Evolutionary conservation across 305 asterid genomes (phyloP).

Genomic region (Fraxinus dipetala): DNA sequence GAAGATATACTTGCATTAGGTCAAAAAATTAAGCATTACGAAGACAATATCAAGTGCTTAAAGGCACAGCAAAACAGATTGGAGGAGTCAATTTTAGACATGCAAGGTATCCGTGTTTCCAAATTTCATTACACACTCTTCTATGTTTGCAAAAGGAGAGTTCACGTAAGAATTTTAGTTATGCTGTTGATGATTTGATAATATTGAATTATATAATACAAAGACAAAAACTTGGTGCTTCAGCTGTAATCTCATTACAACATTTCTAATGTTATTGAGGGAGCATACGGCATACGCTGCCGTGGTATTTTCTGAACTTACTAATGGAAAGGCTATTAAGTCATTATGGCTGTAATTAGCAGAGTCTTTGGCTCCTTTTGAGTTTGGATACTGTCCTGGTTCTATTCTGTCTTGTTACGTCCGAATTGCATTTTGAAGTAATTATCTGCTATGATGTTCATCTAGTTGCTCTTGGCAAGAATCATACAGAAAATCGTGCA

Average conservation of each 20-base stretch:
- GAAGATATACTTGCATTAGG: slow-evolving; percentile 57
- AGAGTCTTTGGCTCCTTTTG: not conserved
- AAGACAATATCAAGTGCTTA: slow-evolving; percentile 50
- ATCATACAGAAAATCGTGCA: slow-evolving; percentile 30
- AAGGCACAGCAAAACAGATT: slow-evolving; percentile 37
- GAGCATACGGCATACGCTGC: not conserved
- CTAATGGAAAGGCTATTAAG: not conserved
- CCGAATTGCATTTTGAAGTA: not conserved
- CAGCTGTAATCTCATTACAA: not conserved
- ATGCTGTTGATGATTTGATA: not conserved
- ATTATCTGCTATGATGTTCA: slow-evolving; percentile 10
- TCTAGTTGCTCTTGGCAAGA: slow-evolving; percentile 56
- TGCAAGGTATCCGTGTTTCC: slow-evolving; percentile 41
- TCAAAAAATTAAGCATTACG: slow-evolving; percentile 56
- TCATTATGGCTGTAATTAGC: not conserved
- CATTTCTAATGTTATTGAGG: not conserved
- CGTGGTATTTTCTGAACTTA: slow-evolving; percentile 14
- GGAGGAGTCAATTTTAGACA: slow-evolving; percentile 57
- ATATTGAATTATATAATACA: not conserved
- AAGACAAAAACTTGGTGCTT: not conserved
- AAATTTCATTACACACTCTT: not conserved
- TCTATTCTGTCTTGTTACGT: not conserved
- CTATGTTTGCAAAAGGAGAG: not conserved
- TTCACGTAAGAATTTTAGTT: not conserved
- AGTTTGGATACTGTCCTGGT: slow-evolving; percentile 5